A percentile compares a stretch with the other conserved stretches of the same genome.
These are phyloP conservation scores for Wickerhamomyces xylosicus DNA, from an alignment of 805 yeast genomes.

Conservation along the genomic window DNA sequence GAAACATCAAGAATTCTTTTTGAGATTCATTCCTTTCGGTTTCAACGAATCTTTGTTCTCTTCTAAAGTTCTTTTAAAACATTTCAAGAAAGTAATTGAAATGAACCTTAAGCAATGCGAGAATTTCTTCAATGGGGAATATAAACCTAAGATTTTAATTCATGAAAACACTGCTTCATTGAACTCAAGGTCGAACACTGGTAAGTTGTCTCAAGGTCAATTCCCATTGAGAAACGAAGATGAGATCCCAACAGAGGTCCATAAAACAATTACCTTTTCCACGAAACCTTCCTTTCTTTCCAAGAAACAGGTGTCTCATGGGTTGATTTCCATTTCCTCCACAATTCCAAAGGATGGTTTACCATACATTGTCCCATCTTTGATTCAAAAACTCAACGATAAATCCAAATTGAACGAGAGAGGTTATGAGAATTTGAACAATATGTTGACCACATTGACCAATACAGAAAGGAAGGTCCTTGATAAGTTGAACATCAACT, in stretches of 20 bases:
- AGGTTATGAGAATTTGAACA: slow-evolving; percentile 25
- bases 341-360: slow-evolving; percentile 24
- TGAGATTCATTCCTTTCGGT: slow-evolving; percentile 31
- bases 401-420: slow-evolving; percentile 22
- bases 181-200: slow-evolving; percentile 1
- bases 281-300: not conserved
- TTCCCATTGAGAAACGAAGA: slow-evolving; percentile 17
- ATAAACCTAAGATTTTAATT: not conserved
- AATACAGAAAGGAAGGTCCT: slow-evolving; percentile 20
- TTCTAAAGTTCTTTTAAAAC: slow-evolving; percentile 5
- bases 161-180: slow-evolving; percentile 8
- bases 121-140: not conserved
- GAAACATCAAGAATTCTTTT: slow-evolving; percentile 24
- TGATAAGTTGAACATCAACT: slow-evolving; percentile 18
- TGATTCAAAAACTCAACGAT: slow-evolving; percentile 26
- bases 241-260: slow-evolving; percentile 10
- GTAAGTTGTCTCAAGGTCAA: slow-evolving; percentile 1
- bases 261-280: slow-evolving; percentile 4
- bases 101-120: slow-evolving; percentile 8
- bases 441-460: slow-evolving; percentile 18
- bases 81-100: slow-evolving; percentile 7
- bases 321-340: slow-evolving; percentile 22
- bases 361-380: slow-evolving; percentile 27
- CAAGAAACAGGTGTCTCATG: slow-evolving; percentile 7
- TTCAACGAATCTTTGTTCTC: slow-evolving; percentile 18